Evolutionary conservation across 2,329 filamentous ascomycete species (phyloP), one percentile per base, ranked within the genome.

Genomic region (Stagonosporopsis tanaceti): DNA sequence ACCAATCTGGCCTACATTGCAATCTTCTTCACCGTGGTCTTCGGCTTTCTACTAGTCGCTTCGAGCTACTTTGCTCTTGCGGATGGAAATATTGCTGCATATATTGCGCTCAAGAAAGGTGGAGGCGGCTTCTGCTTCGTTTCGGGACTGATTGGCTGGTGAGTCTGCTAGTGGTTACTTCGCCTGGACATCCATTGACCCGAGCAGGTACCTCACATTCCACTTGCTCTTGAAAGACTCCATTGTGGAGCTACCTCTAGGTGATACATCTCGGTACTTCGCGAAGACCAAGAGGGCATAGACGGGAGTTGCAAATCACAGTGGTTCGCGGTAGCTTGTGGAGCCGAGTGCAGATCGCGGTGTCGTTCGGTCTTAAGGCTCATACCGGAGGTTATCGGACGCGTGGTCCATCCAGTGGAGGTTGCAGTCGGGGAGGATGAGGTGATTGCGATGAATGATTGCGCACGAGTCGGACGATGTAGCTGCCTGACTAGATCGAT

Each of bases 1-100:
- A 74, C 78, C 50, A 82, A 83, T 39, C 56, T 83, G 7, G 79
- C 81, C 4, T 82, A 82, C 50, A 80, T 81, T 45, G 69, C 68
- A 2, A 80, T 82, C n/a, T 83, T 82, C 65, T 74, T 79, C 53
- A 78, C 79, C 2, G 78, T 83, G 0, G 77, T 82, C 41, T 53
- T 82, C 6, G 76, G 77, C 3, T 82, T 82, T 55, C 66, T 77
- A 4, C 67, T 79, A 2, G 73, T 82, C 7, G 74, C 79, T 3
- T 77, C 77, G 1, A 77, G 73, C 17, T 82, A 82, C 62, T 82
- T 82, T 57, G 76, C 79, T 0, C 64, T 65, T 3, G 81, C 81
- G 2, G 81, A 83, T 62, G 79, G 78, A 1, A 62, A 80, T 11
- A 12, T 47, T 2, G 65, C 61, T 2, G 63, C 74, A 0, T 70